These are phyloP conservation scores for Nakazawaea molendinolei DNA, from an alignment of 805 yeast genomes.

Conservation along the genomic window DNA sequence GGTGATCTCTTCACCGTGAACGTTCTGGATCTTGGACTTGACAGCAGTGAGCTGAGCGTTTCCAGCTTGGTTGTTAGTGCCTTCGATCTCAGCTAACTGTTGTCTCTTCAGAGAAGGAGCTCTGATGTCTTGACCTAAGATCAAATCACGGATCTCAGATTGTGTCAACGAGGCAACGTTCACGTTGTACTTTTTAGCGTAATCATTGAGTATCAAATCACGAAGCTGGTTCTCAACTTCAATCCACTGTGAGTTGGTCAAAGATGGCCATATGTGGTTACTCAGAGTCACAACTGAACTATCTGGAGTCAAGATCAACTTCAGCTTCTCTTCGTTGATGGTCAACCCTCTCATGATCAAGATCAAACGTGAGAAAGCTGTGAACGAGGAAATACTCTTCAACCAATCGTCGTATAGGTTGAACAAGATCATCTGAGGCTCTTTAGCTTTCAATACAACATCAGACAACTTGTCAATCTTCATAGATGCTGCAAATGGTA, in stretches of 20 bases:
- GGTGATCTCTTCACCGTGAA: conserved; percentile 93
- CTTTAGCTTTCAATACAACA: conserved; percentile 77
- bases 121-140: conserved; percentile 86
- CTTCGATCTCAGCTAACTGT: conserved; percentile 71
- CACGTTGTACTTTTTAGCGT: conserved; percentile 78
- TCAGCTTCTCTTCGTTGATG: conserved; percentile 70
- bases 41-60: conserved; percentile 60
- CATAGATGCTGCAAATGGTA: conserved; percentile 87
- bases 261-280: conserved; percentile 92
- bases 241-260: conserved; percentile 86
- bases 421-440: conserved; percentile 87
- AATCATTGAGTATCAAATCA: conserved; percentile 80
- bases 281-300: conserved; percentile 59
- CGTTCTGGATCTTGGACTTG: conserved; percentile 79
- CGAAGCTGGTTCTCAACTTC: conserved; percentile 81
- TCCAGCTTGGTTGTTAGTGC: conserved; percentile 33
- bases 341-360: conserved; percentile 78
- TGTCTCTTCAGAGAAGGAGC: conserved; percentile 88
- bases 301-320: conserved; percentile 70
- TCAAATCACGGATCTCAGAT: conserved; percentile 87
- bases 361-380: conserved; percentile 88
- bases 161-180: conserved; percentile 85
- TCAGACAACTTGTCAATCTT: conserved; percentile 74
- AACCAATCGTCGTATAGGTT: conserved; percentile 96
- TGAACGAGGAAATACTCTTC: conserved; percentile 71